A percentile compares a stretch with the other conserved stretches of the same genome.
Evolutionary conservation across 2,329 filamentous ascomycete genomes (phyloP).

Genomic region (Colletotrichum sp.): DNA sequence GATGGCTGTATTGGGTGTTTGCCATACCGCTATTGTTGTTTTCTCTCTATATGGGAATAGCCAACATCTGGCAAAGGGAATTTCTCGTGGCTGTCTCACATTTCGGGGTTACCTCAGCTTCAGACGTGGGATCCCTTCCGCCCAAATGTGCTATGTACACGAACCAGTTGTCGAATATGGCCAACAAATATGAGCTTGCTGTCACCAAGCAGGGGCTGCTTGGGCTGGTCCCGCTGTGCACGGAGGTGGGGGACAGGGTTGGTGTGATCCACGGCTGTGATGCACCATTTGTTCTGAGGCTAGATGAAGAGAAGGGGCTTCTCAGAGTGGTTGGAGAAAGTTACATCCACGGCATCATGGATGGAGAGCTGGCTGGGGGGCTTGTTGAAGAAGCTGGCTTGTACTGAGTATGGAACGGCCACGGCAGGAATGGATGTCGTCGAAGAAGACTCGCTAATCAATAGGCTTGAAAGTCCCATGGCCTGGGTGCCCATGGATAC

Average conservation of each 20-base stretch:
- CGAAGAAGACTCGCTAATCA: not conserved
- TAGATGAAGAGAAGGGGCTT: not conserved
- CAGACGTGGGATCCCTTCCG: not conserved
- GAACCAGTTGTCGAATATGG: not conserved
- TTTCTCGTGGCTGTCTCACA: not conserved
- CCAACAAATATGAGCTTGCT: not conserved
- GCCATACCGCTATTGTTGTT: not conserved
- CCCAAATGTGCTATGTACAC: not conserved
- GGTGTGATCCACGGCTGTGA: not conserved
- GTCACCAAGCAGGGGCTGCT: not conserved
- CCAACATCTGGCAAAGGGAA: not conserved
- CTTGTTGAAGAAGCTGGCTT: not conserved
- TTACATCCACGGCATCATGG: slow-evolving; percentile 2
- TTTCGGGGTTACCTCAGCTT: not conserved
- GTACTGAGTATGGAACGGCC: not conserved
- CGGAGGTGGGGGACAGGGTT: not conserved
- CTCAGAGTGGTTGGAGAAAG: not conserved
- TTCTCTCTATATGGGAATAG: not conserved
- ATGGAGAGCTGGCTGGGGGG: not conserved
- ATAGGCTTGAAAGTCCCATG: no score
- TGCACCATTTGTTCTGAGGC: not conserved
- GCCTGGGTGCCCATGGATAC: no score
- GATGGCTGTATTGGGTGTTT: not conserved
- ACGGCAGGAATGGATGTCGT: not conserved
- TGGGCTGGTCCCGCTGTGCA: not conserved